Base-by-base conservation (phyloP, 1,139 yeast genomes). In the Ogataea hybrid region DNA sequence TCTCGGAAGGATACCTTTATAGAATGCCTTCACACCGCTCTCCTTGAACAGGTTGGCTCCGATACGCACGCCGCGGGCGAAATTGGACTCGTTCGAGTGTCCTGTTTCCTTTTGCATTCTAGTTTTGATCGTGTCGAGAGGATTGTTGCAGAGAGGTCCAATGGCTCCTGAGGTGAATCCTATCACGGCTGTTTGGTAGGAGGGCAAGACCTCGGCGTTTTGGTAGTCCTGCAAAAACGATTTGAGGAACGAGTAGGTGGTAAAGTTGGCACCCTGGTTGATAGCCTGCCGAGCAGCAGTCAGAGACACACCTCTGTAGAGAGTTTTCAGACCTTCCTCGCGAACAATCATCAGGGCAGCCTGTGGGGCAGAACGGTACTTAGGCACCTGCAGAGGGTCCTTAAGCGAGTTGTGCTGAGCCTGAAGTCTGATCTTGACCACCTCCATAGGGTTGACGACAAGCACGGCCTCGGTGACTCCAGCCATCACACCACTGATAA, bases 261-360 rank as follows among this genome's bases (percentile, higher is more conserved):
- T 90, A 68, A 92, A 92, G 69, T 92, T 92, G 40, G 95, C 97
- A 71, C 97, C 98, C 69, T 92, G 98, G 73, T 92, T 92, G 47
- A 96, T 84, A 27, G 97, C 97, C 67, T 92, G 98, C 71, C 98
- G 83, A 18, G 96, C 96, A 37, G 97, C 96, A 25, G 98, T 92
- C 59, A 92, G 77, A 2, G 94, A 79, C 30, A 92, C 97, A 63
- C 98, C 98, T 63, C 97, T 77, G 73, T 92, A 92, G 48, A 92
- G 70, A 11, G 97, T 87, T 41, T 78, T 75, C 58, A 87, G 72
- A 37, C 98, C 98, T 71, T 92, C 98, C 67, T 90, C 97, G 58
- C 78, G 84, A 51, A 84, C 77, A 57, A 92, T 86, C 34, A 89
- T 72, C 61, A 82, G 83, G 31, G 88, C 82, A 41, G 96, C 94